Percentiles rank a stretch among this genome's conserved stretches.
These are phyloP conservation scores for Tagetes patula DNA, from an alignment of 129 eudicot genomes.

Conservation along the genomic window DNA sequence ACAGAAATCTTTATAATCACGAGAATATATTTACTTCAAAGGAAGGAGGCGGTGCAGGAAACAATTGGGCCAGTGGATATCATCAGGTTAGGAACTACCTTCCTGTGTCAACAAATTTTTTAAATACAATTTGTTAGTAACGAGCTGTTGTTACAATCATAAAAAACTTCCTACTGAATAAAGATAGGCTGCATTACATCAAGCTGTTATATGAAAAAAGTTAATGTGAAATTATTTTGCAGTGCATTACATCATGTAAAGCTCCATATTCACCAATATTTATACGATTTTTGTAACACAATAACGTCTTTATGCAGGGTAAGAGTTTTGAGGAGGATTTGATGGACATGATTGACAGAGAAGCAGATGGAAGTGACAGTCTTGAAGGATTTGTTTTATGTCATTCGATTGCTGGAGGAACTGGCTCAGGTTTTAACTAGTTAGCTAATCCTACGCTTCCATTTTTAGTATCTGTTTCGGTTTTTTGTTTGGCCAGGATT, in stretches of 20 bases:
- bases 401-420: constrained; percentile 99
- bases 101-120: background rate
- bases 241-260: background rate
- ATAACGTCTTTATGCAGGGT: constrained; percentile 50
- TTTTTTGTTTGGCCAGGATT: background rate
- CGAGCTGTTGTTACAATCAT: background rate
- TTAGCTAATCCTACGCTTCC: background rate
- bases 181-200: background rate
- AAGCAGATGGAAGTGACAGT: constrained; percentile 99
- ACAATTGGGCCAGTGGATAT: constrained; percentile 99
- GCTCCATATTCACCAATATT: background rate
- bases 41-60: constrained; percentile 99
- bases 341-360: constrained; percentile 99
- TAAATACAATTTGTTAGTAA: background rate
- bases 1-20: constrained; percentile 86
- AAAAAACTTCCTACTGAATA: background rate
- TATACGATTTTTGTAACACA: constrained; percentile 6
- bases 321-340: constrained; percentile 92
- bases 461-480: background rate
- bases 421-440: constrained; percentile 81
- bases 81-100: constrained; percentile 60
- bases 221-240: background rate
- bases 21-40: constrained; percentile 83
- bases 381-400: constrained; percentile 98
- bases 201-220: background rate